Evolutionary conservation across 163 green algal genomes (phyloP).

Genomic region (Botryococcus braunii): DNA sequence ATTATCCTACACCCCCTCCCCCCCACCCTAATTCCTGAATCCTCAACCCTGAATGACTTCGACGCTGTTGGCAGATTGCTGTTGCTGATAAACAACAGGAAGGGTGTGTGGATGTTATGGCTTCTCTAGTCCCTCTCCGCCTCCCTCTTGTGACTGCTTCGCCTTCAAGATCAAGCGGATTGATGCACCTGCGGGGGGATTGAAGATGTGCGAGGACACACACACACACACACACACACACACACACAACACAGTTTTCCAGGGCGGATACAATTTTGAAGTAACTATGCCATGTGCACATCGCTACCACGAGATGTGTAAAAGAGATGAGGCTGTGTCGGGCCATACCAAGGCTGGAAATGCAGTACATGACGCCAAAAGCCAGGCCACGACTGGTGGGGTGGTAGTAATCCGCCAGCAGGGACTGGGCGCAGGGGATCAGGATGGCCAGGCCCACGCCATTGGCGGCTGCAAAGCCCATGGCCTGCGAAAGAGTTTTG

Average conservation of each 20-base stretch:
- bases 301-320: background rate
- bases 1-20: no score
- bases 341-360: conserved; percentile 11
- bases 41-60: no score
- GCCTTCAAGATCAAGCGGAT: background rate
- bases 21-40: no score
- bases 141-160: background rate
- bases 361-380: conserved; percentile 61
- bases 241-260: background rate
- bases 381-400: conserved; percentile 30
- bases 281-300: background rate
- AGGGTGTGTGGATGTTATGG: no score
- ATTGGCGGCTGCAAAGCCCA: conserved; percentile 61
- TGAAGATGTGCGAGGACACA: background rate
- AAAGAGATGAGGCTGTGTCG: background rate
- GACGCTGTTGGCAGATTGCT: no score
- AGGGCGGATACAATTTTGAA: background rate
- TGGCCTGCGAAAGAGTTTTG: conserved; percentile 34
- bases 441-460: conserved; percentile 72
- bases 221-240: background rate
- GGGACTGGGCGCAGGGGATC: conserved; percentile 63
- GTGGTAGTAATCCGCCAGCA: conserved; percentile 58
- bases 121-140: no score
- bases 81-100: no score
- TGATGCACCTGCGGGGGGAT: background rate